Conservation (phyloP, 2,329 filamentous ascomycete species). For the Teratosphaeria gauchensis region DNA sequence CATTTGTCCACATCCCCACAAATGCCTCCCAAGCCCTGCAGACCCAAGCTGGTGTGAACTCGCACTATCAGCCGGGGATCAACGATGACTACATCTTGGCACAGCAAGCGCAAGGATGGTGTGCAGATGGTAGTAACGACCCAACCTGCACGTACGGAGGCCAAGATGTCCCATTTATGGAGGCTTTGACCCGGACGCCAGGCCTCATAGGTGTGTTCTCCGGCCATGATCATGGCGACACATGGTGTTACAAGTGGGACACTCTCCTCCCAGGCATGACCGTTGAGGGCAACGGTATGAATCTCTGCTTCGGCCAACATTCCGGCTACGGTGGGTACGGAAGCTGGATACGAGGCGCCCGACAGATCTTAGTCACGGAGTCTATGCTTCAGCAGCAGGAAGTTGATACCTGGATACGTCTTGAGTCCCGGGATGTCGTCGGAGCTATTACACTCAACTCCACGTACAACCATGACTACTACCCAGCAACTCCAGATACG, state of each 20-base stretch:
- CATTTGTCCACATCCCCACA: conserved; percentile 47
- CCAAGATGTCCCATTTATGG: conserved; percentile 54
- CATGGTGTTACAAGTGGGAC: conserved; percentile 27
- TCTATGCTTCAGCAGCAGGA: conserved; percentile 9
- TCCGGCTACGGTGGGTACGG: conserved; percentile 26
- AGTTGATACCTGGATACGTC: conserved; percentile 24
- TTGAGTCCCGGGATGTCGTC: conserved; percentile 21
- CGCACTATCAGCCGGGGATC: conserved; percentile 36
- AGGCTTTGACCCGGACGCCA: conserved; percentile 44
- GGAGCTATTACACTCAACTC: conserved; percentile 21
- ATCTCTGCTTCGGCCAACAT: conserved; percentile 25
- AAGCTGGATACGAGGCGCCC: neutral
- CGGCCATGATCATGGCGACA: conserved; percentile 53
- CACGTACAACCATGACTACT: conserved; percentile 21
- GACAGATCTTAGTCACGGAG: conserved; percentile 18
- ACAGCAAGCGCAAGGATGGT: conserved; percentile 32
- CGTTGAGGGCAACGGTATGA: conserved; percentile 21
- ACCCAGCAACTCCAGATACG: conserved; percentile 18
- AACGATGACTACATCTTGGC: conserved; percentile 35
- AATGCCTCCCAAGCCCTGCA: conserved; percentile 36
- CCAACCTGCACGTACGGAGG: conserved; percentile 28
- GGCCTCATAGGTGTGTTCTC: conserved; percentile 52
- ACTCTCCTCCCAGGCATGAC: conserved; percentile 17
- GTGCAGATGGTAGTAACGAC: conserved; percentile 27
- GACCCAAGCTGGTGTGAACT: conserved; percentile 29